These are phyloP conservation scores for Wickerhamiella sergipiensis DNA, from an alignment of 805 yeast species.

Conservation along the genomic window DNA sequence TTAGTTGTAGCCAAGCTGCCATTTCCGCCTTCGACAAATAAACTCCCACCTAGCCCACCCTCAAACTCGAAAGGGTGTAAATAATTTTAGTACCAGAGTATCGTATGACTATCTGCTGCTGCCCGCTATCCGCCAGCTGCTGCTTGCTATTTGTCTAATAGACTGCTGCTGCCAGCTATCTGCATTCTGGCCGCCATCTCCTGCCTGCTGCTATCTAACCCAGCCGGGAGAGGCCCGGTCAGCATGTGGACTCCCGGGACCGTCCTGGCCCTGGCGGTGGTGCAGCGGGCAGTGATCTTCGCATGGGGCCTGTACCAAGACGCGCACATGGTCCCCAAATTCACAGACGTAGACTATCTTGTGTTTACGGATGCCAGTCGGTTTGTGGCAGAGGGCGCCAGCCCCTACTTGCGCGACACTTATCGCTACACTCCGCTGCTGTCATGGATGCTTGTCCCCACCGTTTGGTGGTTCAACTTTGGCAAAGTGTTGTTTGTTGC, in stretches of 20 bases:
- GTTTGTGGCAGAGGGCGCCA: conserved; percentile 43
- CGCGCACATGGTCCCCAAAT: conserved; percentile 57
- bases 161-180: too few relatives aligned
- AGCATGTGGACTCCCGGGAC: conserved; percentile 9
- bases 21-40: too few relatives aligned
- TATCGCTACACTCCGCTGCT: conserved; percentile 87
- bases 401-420: conserved; percentile 79
- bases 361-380: conserved; percentile 89
- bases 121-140: too few relatives aligned
- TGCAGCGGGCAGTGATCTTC: conserved; percentile 46
- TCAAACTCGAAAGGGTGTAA: neutral
- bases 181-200: too few relatives aligned
- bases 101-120: too few relatives aligned
- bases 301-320: conserved; percentile 81
- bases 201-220: too few relatives aligned
- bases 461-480: conserved; percentile 38
- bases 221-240: neutral
- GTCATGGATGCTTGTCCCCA: conserved; percentile 72
- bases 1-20: neutral
- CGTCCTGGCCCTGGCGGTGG: conserved; percentile 19
- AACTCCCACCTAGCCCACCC: neutral
- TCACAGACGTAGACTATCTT: conserved; percentile 87
- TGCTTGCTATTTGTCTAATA: too few relatives aligned
- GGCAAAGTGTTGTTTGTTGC: conserved; percentile 70
- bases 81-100: too few relatives aligned